Conservation (phyloP, 495 filamentous ascomycete genomes). For the Penicillium alfredii region DNA sequence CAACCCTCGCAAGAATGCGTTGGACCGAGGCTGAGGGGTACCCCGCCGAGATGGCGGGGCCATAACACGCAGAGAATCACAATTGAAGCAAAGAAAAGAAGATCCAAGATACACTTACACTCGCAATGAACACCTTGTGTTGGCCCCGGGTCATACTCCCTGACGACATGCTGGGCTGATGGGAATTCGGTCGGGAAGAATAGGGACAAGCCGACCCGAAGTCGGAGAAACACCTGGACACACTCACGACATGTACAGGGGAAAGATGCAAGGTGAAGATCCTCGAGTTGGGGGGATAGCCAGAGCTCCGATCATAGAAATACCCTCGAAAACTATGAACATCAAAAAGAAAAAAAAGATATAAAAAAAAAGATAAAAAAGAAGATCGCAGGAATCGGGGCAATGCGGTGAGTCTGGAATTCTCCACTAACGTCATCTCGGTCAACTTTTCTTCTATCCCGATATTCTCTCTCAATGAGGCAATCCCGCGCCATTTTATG, state of each 20-base stretch:
- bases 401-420: constrained; percentile 22
- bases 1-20: too few relatives aligned
- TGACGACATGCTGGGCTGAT: constrained; percentile 15
- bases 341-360: constrained; percentile 5
- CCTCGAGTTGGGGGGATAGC: too few relatives aligned
- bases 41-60: too few relatives aligned
- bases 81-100: neutral
- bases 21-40: too few relatives aligned
- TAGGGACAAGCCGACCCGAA: constrained; percentile 20
- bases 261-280: constrained; percentile 2
- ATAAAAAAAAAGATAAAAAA: constrained; percentile 2
- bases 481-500: constrained; percentile 1
- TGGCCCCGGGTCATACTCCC: constrained; percentile 17
- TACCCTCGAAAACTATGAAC: neutral
- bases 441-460: too few relatives aligned
- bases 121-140: constrained; percentile 26
- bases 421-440: constrained; percentile 21
- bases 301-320: too few relatives aligned
- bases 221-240: too few relatives aligned
- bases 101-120: constrained; percentile 19
- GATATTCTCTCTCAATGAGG: too few relatives aligned
- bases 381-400: too few relatives aligned
- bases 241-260: too few relatives aligned
- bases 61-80: too few relatives aligned
- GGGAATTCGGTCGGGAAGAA: constrained; percentile 15